Evolutionary conservation across 352 stramenopile genomes (phyloP).

Genomic region (Phytophthora pistaciae): DNA sequence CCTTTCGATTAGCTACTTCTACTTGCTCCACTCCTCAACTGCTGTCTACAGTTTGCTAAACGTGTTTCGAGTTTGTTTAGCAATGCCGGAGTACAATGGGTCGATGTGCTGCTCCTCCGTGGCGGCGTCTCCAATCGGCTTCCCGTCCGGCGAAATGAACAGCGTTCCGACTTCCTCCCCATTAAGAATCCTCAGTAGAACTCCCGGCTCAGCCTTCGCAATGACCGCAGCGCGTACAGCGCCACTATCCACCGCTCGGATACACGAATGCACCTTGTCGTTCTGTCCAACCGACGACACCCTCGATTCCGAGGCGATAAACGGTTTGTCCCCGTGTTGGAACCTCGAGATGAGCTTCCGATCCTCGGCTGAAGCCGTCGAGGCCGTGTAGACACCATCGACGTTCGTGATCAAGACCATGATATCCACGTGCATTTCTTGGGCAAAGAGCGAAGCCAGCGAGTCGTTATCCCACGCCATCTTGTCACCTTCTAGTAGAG

Average conservation of each 20-base stretch:
- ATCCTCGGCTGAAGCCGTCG: background rate
- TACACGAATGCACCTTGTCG: conserved; percentile 85
- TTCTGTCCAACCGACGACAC: conserved; percentile 79
- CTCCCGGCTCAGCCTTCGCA: conserved; percentile 68
- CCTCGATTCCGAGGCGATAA: conserved; percentile 48
- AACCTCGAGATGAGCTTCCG: conserved; percentile 63
- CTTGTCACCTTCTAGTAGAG: conserved; percentile 49
- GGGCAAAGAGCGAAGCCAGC: conserved; percentile 78
- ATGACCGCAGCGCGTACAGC: conserved; percentile 68
- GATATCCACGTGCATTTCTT: conserved; percentile 75
- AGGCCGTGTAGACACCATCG: conserved; percentile 59
- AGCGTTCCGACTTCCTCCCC: conserved; percentile 75
- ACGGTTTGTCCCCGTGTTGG: conserved; percentile 47
- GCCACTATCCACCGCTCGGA: conserved; percentile 80
- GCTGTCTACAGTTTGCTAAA: conserved; percentile 50
- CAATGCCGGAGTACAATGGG: conserved; percentile 74
- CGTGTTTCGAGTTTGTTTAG: conserved; percentile 15
- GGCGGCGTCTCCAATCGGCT: conserved; percentile 51
- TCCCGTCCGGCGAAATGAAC: conserved; percentile 53
- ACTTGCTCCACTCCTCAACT: too few species aligned
- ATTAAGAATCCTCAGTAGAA: conserved; percentile 67
- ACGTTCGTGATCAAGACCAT: conserved; percentile 85
- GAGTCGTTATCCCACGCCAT: conserved; percentile 91
- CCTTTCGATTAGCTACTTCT: too few species aligned
- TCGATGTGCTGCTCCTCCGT: conserved; percentile 69